Evolutionary conservation across 2,329 filamentous ascomycete genomes (phyloP), one percentile per base, ranked within the genome.

Genomic region (Coniochaeta pulveracea): DNA sequence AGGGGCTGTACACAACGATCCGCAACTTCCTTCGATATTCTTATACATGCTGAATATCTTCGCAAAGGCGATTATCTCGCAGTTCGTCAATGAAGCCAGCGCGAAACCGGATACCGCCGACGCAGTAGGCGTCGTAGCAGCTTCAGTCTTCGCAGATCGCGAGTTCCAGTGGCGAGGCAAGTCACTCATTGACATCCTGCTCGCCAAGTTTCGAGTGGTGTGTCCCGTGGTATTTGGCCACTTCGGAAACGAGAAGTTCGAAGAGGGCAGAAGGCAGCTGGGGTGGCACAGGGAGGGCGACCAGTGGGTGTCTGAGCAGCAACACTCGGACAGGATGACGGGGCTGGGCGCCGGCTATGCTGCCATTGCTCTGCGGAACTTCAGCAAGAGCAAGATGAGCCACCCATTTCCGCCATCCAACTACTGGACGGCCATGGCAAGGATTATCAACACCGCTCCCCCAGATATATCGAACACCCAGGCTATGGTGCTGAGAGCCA

Each of bases 221-320:
- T 93, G 85, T 47, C 89, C 91, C 0, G 78, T 86, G 2, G 63
- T 98, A 1, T 96, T 93, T 51, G 89, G 89, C 12, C 74, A 88
- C 42, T 69, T 74, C 26, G 88, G 85, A 16, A 76, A 65, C 40
- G 85, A 93, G 51, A 76, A 68, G 40, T 93, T 78, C 1, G 69
- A 76, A 28, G 63, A 64, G 9, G 85, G 85, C 1, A 71, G 78
- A 10, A 44, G 56, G 12, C 67, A 71, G n/a, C 56, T 93, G 3
- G 85, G 85, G 1, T 93, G 85, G 85, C 70, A 66, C 55, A 73
- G 66, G 42, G 69, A 75, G 10, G 65, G 61, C 7, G 64, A 67
- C 5, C 57, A 59, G 6, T 89, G 71, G 63, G 64, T 81, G 38
- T 60, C 66, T 2, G 77, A 83, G 45, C 76, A 85, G 51, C 61